Conservation (phyloP, 2,329 filamentous ascomycete species). For the Ascosphaera apis region DNA sequence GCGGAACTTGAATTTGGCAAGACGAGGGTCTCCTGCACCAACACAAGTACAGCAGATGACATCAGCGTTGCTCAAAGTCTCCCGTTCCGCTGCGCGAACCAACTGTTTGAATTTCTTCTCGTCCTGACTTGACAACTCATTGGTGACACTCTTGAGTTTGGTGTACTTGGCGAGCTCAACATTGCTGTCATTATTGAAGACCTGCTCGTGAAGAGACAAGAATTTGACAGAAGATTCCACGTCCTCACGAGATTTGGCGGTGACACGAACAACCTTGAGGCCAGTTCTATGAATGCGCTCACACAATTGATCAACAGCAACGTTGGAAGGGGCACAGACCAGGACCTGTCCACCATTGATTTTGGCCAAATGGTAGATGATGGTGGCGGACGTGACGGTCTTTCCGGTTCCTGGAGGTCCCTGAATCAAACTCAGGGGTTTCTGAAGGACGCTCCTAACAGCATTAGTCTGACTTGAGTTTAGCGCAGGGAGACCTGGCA, state of each 20-base stretch:
- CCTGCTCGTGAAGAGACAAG: conserved; percentile 85
- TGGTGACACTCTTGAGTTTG: conserved; percentile 74
- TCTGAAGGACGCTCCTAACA: conserved; percentile 83
- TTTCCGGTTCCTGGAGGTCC: conserved; percentile 94
- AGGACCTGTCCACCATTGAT: conserved; percentile 86
- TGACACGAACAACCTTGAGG: conserved; percentile 88
- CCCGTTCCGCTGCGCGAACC: conserved; percentile 77
- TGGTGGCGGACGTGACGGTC: conserved; percentile 93
- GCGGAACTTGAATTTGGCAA: conserved; percentile 93
- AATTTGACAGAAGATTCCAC: conserved; percentile 97
- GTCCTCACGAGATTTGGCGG: conserved; percentile 96
- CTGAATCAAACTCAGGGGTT: conserved; percentile 85
- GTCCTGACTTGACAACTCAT: conserved; percentile 81
- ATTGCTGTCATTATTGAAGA: conserved; percentile 92
- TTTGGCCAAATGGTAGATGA: conserved; percentile 94
- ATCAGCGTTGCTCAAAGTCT: conserved; percentile 85
- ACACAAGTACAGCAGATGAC: conserved; percentile 98
- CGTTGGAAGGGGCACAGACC: conserved; percentile 93
- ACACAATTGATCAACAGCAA: conserved; percentile 92
- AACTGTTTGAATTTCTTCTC: conserved; percentile 98
- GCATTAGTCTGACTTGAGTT: conserved; percentile 92
- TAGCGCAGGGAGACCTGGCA: conserved; percentile 77
- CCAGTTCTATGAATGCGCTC: conserved; percentile 89
- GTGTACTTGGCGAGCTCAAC: conserved; percentile 79
- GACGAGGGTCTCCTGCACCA: conserved; percentile 80